phyloP scores from a whole-genome alignment of 352 stramenopile species.

The Phytophthora uliginosa region DNA sequence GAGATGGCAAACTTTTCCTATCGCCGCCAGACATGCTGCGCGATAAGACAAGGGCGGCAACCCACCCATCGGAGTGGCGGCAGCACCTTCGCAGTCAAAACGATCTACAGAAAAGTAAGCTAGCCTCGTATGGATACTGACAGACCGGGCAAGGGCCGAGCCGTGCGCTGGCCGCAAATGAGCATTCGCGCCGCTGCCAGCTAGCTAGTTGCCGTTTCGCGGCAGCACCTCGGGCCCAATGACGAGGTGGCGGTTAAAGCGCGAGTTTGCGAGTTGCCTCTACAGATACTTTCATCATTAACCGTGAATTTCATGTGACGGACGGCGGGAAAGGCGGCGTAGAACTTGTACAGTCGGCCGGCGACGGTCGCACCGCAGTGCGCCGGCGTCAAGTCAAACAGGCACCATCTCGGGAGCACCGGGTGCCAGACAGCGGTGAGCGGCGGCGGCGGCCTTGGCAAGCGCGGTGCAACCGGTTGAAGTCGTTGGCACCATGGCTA shows the following conservation, averaged over 20 bases:
- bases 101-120: not conserved
- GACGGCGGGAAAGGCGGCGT: constrained; percentile 20
- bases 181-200: not conserved
- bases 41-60: too few relatives aligned
- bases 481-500: not conserved
- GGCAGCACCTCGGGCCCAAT: not conserved
- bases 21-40: too few relatives aligned
- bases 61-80: not conserved
- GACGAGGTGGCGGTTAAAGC: not conserved
- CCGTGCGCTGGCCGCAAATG: not conserved
- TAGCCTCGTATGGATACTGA: too few relatives aligned
- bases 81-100: too few relatives aligned
- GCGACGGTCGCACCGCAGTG: not conserved
- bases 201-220: not conserved
- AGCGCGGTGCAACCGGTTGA: constrained; percentile 3
- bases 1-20: too few relatives aligned
- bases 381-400: not conserved
- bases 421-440: not conserved
- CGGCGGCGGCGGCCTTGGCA: not conserved
- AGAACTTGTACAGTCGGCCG: constrained; percentile 6
- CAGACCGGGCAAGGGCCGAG: not conserved
- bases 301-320: constrained; percentile 32
- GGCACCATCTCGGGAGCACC: not conserved
- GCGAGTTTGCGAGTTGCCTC: not conserved
- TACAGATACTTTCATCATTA: too few relatives aligned